Percentiles rank a stretch among this genome's conserved stretches.
These are phyloP conservation scores for Sisymbrium altissimum DNA, from an alignment of 345 rosid species.

Conservation along the genomic window DNA sequence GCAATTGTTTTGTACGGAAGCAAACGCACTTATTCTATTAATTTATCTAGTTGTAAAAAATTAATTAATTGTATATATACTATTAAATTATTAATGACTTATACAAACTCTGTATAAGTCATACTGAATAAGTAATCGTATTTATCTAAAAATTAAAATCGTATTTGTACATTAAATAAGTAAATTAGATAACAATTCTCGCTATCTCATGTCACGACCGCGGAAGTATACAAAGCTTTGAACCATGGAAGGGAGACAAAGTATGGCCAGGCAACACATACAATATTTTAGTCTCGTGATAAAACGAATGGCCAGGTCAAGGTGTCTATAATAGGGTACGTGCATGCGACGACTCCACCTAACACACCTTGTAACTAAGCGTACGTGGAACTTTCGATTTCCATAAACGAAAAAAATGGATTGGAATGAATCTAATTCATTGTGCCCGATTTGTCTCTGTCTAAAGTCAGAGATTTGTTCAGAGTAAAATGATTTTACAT, in stretches of 20 bases:
- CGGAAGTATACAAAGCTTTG: conserved; percentile 2
- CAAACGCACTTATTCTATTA: background rate
- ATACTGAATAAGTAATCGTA: background rate
- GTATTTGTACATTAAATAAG: background rate
- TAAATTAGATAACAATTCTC: background rate
- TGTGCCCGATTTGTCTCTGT: conserved; percentile 31
- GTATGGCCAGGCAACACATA: too few relatives aligned
- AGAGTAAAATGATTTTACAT: conserved; percentile 8
- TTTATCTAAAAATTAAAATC: background rate
- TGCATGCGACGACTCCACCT: conserved; percentile 29
- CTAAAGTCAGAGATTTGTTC: conserved; percentile 18
- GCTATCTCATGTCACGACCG: conserved; percentile 14
- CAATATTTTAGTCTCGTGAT: conserved; percentile 1
- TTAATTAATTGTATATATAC: background rate
- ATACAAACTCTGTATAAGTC: background rate
- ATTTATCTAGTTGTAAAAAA: too few relatives aligned
- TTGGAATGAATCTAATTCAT: conserved; percentile 25
- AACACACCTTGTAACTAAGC: conserved; percentile 11
- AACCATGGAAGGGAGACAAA: conserved; percentile 27
- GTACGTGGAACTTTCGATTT: conserved; percentile 25
- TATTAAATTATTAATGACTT: background rate
- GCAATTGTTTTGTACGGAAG: conserved; percentile 25
- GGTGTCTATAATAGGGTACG: conserved; percentile 5
- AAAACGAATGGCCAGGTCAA: conserved; percentile 11
- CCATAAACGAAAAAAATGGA: conserved; percentile 22